These are phyloP conservation scores for Cladobotryum protrusum DNA, from an alignment of 2,329 filamentous ascomycete species.

Conservation along the genomic window DNA sequence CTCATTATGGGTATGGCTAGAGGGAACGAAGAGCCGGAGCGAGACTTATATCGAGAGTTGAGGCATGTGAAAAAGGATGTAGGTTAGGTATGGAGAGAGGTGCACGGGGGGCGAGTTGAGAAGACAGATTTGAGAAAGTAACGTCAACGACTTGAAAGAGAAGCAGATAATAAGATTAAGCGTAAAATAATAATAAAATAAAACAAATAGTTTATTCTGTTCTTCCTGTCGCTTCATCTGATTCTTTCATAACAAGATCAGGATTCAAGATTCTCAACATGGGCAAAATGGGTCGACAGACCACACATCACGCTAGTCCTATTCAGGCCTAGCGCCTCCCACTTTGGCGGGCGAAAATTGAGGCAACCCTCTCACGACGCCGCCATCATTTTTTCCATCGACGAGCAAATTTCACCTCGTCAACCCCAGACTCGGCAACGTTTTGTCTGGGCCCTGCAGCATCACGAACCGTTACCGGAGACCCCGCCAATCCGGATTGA, in stretches of 20 bases:
- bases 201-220: background rate
- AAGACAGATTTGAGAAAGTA: too few relatives aligned
- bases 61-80: too few relatives aligned
- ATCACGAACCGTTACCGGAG: slow-evolving; percentile 17
- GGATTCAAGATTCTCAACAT: background rate
- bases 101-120: too few relatives aligned
- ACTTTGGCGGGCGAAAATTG: slow-evolving; percentile 38
- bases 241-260: too few relatives aligned
- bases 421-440: slow-evolving; percentile 37
- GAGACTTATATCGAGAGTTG: background rate
- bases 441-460: slow-evolving; percentile 30
- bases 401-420: slow-evolving; percentile 39
- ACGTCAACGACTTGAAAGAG: too few relatives aligned
- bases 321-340: slow-evolving; percentile 32
- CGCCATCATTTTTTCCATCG: slow-evolving; percentile 33
- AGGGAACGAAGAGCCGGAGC: background rate
- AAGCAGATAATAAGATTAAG: too few relatives aligned
- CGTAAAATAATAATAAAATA: too few relatives aligned
- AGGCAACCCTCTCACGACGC: slow-evolving; percentile 37
- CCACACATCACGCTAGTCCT: background rate
- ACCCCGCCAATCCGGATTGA: slow-evolving; percentile 15
- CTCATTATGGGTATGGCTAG: slow-evolving; percentile 2
- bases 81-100: too few relatives aligned
- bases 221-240: background rate
- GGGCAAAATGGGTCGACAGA: slow-evolving; percentile 11